Conservation (phyloP, 192 early-diverging fungal species). For the Lunasporangiospora selenospora region DNA sequence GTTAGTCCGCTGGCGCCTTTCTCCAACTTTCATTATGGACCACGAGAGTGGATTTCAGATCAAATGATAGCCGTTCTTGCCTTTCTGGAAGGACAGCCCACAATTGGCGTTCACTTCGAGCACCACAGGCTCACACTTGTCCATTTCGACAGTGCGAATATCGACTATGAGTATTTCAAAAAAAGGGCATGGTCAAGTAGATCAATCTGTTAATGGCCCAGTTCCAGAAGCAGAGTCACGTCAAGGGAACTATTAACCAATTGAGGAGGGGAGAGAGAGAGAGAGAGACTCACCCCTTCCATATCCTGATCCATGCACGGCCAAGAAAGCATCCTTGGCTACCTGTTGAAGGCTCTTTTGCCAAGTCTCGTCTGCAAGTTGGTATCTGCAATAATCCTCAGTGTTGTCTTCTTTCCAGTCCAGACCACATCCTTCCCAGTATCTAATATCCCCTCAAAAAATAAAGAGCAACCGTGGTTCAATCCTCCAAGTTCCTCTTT, state of each 20-base stretch:
- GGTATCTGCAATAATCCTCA: slow-evolving; percentile 50
- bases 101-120: slow-evolving; percentile 61
- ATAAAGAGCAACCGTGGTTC: too few relatives aligned
- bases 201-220: too few relatives aligned
- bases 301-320: slow-evolving; percentile 49
- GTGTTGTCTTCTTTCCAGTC: slow-evolving; percentile 25
- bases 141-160: slow-evolving; percentile 49
- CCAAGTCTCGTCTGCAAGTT: slow-evolving; percentile 45
- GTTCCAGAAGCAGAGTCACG: too few relatives aligned
- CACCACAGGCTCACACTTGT: slow-evolving; percentile 47
- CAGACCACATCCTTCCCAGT: slow-evolving; percentile 55
- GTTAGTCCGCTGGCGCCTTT: too few relatives aligned
- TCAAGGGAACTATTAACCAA: too few relatives aligned
- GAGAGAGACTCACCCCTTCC: slow-evolving; percentile 34
- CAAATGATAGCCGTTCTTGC: neutral
- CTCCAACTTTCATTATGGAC: too few relatives aligned
- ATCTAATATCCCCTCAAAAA: too few relatives aligned
- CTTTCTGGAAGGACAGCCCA: slow-evolving; percentile 53
- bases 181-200: too few relatives aligned
- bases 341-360: slow-evolving; percentile 43
- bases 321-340: slow-evolving; percentile 52
- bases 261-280: too few relatives aligned
- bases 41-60: neutral
- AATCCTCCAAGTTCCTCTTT: too few relatives aligned
- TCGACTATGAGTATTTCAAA: too few relatives aligned